Evolutionary conservation across 2,329 filamentous ascomycete genomes (phyloP), one percentile per base, ranked within the genome.

Genomic region (Xylaria digitata): DNA sequence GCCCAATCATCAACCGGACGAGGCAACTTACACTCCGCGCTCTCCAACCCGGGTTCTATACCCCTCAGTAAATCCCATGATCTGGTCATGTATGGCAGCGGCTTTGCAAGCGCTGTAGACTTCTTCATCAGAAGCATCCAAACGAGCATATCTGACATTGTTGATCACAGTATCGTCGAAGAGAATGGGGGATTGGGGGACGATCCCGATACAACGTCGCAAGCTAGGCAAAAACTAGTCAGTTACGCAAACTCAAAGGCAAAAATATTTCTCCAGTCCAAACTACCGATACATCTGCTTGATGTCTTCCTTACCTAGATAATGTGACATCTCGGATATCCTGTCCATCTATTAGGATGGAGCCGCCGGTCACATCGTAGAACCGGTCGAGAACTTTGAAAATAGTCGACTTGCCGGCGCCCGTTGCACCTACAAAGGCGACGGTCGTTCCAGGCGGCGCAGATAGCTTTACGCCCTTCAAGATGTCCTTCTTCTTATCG

Each of bases 341-440:
- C 13, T 82, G 78, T 0, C 82, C 81, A 58, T 85, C 81, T 30
- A 86, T 79, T 5, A 79, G 77, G 63, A 86, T 80, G 2, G 79
- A 80, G 6, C 84, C 84, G 6, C 75, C 77, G 1, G 78, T 79
- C 6, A 83, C 80, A 63, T 85, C 82, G 70, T 86, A 86, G 74
- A 84, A 85, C 11, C 84, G 83, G 75, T 83, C 83, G 7, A 86
- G 78, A 0, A 85, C 81, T 66, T 82, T 83, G 7, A 84, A 74
- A 37, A 80, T 82, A 2, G 83, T 85, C 6, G 83, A 85, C 67
- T 85, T 85, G 37, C 83, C 83, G 11, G 86, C 86, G 23, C 87
- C 87, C 11, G 86, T 89, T 50, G 85, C 82, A 11, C 87, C 87
- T 8, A 89, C 87, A 76, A 89, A 87, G 11, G 87, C 87, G 30